Conservation (phyloP, 768 basidiomycete genomes). For the Xanthoconium purpureum region DNA sequence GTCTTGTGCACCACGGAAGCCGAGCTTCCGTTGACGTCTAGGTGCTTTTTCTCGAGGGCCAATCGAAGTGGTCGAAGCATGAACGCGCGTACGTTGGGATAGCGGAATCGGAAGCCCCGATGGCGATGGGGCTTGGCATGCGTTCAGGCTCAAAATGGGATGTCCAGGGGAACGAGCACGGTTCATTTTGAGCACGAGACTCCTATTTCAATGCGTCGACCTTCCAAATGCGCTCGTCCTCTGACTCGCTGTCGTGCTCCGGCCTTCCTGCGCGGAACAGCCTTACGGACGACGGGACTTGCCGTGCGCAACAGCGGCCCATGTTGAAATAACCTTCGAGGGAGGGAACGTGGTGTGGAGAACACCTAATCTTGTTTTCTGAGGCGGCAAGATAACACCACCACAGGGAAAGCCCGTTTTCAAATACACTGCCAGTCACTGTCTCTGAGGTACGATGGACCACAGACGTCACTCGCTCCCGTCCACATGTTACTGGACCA, state of each 20-base stretch:
- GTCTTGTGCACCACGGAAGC: conserved; percentile 14
- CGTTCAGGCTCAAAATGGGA: conserved; percentile 17
- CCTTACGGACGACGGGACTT: conserved; percentile 18
- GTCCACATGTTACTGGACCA: conserved; percentile 16
- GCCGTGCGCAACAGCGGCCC: conserved; percentile 13
- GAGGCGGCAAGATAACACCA: conserved; percentile 21
- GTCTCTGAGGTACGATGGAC: conserved; percentile 5
- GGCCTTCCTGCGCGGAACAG: conserved; percentile 17
- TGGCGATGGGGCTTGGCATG: conserved; percentile 26
- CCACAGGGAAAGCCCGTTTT: conserved; percentile 17
- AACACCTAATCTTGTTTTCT: conserved; percentile 10
- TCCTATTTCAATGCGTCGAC: conserved; percentile 8
- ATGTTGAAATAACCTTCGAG: conserved; percentile 28
- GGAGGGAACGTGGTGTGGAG: conserved; percentile 34
- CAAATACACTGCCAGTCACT: conserved; percentile 12
- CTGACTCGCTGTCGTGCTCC: conserved; percentile 8
- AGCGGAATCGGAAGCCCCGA: conserved; percentile 31
- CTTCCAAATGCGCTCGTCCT: conserved; percentile 20
- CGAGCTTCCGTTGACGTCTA: conserved; percentile 1
- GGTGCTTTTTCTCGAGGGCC: conserved; percentile 17
- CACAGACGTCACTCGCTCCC: conserved; percentile 22
- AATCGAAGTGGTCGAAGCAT: conserved; percentile 21
- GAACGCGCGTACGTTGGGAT: conserved; percentile 7
- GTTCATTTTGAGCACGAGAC: conserved; percentile 16
- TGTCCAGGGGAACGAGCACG: conserved; percentile 8